Percentiles rank a stretch among this genome's conserved stretches.
These are phyloP conservation scores for Neurospora discreta DNA, from an alignment of 495 filamentous ascomycete species.

Conservation along the genomic window DNA sequence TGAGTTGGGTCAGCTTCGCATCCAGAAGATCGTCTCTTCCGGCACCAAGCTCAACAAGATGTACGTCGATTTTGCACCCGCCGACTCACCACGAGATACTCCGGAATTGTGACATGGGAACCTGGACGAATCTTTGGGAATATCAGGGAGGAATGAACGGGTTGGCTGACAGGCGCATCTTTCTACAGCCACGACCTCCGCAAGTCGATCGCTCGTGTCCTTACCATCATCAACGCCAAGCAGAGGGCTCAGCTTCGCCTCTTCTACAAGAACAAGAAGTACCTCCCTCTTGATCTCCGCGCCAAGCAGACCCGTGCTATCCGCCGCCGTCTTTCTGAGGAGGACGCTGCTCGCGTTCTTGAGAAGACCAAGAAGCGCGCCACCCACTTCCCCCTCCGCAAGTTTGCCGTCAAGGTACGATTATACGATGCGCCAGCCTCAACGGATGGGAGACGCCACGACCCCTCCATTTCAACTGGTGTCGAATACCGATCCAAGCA, in stretches of 20 bases:
- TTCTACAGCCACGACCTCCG: conserved; percentile 82
- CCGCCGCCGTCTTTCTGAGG: conserved; percentile 78
- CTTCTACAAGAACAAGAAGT: conserved; percentile 99
- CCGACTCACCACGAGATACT: background rate
- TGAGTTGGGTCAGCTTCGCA: conserved; percentile 84
- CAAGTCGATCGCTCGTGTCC: conserved; percentile 96
- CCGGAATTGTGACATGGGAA: background rate
- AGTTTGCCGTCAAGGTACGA: conserved; percentile 93
- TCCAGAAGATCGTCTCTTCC: conserved; percentile 93
- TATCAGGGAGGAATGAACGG: background rate
- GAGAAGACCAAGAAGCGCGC: conserved; percentile 90
- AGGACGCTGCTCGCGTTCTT: conserved; percentile 70
- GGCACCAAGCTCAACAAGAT: conserved; percentile 94
- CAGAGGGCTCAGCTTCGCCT: conserved; percentile 94
- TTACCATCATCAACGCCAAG: conserved; percentile 98
- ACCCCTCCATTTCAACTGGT: background rate
- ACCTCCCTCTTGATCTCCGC: conserved; percentile 91
- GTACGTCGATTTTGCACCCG: conserved; percentile 44
- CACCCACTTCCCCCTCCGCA: conserved; percentile 94
- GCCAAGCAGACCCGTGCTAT: conserved; percentile 94
- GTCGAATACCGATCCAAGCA: background rate
- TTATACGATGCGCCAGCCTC: background rate
- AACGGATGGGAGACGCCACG: background rate
- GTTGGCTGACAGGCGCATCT: conserved; percentile 10
- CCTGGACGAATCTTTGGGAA: background rate